Percentiles rank a stretch among this genome's conserved stretches.
Conservation (phyloP, 176 grass and related monocot genomes). For the Rhynchospora pubera region DNA sequence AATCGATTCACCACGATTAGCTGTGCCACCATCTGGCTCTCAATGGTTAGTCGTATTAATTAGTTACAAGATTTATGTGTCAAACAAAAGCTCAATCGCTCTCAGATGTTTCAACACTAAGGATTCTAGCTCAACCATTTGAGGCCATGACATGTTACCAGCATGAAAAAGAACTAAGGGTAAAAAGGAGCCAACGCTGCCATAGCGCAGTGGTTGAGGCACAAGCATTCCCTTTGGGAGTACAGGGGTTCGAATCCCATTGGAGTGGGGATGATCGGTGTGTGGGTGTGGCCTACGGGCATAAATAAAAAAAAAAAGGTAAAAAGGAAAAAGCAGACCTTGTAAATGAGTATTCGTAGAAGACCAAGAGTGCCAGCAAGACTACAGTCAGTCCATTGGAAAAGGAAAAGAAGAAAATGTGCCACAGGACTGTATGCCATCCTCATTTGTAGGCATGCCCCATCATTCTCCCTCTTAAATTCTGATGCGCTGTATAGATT, state of each 20-base stretch:
- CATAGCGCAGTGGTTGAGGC: too few species aligned
- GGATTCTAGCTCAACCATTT: background rate
- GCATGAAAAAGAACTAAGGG: background rate
- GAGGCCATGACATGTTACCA: background rate
- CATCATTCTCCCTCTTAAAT: conserved; percentile 60
- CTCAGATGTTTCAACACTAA: background rate
- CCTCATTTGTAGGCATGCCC: conserved; percentile 84
- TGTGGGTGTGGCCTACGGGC: too few species aligned
- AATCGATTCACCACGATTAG: too few species aligned
- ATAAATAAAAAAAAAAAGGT: too few species aligned
- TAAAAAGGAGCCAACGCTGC: too few species aligned
- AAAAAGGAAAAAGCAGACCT: conserved; percentile 19
- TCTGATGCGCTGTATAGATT: conserved; percentile 46
- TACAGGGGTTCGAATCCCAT: too few species aligned
- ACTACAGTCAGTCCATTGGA: conserved; percentile 74
- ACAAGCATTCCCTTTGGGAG: too few species aligned
- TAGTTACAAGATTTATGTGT: background rate
- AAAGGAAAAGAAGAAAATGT: conserved; percentile 73
- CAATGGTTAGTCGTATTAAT: background rate
- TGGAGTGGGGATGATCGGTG: too few species aligned
- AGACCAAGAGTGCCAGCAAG: conserved; percentile 61
- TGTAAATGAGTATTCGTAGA: conserved; percentile 77
- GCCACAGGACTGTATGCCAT: conserved; percentile 58
- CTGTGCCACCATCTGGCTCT: background rate
- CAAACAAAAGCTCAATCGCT: background rate